Conservation (phyloP, 2,329 filamentous ascomycete species). For the Raffaelea arxii region DNA sequence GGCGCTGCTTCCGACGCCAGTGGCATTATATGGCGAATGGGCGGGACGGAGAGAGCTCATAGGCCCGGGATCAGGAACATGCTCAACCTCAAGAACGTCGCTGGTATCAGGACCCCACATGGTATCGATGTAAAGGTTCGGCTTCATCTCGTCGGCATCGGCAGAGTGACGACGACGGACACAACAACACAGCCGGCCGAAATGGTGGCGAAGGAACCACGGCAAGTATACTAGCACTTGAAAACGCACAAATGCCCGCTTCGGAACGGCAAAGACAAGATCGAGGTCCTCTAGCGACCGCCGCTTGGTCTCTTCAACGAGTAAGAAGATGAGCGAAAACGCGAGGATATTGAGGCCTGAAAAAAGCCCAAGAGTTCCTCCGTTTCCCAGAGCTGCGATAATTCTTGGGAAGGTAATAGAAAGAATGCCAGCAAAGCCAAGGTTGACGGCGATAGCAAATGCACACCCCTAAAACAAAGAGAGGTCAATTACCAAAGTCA, state of each 20-base stretch:
- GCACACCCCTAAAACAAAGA: constrained; percentile 26
- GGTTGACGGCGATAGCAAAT: constrained; percentile 36
- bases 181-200: constrained; percentile 31
- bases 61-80: too few species aligned
- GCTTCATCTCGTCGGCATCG: neutral
- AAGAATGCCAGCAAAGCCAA: constrained; percentile 35
- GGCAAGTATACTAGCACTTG: constrained; percentile 46
- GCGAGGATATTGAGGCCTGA: constrained; percentile 35
- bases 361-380: constrained; percentile 34
- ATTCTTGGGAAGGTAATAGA: constrained; percentile 30
- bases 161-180: neutral
- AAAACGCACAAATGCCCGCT: constrained; percentile 45
- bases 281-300: constrained; percentile 45
- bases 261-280: constrained; percentile 51
- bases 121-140: constrained; percentile 1
- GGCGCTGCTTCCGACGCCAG: too few species aligned
- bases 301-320: constrained; percentile 45
- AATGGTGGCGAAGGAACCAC: constrained; percentile 49
- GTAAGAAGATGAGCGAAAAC: constrained; percentile 32
- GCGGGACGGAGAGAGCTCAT: too few species aligned
- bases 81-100: neutral
- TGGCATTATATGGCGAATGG: too few species aligned
- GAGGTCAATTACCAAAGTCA: too few species aligned
- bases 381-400: constrained; percentile 17
- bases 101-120: constrained; percentile 1